Base-by-base conservation (phyloP, 2,329 filamentous ascomycete genomes). In the Calycina marina region DNA sequence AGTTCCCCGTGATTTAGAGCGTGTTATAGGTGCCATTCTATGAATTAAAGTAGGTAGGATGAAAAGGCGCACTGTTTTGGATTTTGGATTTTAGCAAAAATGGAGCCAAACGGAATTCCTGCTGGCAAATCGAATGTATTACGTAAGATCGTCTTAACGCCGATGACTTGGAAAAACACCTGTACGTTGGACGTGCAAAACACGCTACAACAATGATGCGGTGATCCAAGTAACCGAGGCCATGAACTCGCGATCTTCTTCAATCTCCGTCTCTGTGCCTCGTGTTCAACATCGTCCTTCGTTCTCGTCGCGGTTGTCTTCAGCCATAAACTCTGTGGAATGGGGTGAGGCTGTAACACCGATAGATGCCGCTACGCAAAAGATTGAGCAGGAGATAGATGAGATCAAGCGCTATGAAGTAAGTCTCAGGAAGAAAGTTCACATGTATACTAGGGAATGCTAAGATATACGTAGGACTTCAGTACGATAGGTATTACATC, bases 331-430 rank as follows among this genome's bases (percentile, higher is more conserved):
- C 34, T 69, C 59, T 39, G 66, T 63, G 14, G 77, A 84, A 54
- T 65, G 65, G 41, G 75, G 72, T 39, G 67, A 76, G 38, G 59
- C 63, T 38, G 58, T 59, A 12, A 59, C 59, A 38, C 60, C 62
- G 30, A 58, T 62, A 8, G 63, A 54, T 18, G 56, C 63, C 16
- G 72, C 66, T 34, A 72, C 81, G 48, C 70, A 77, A 39, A 72
- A 77, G 40, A 83, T 93, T 44, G 80, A 85, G 39, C 86, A 96
- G 52, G 90, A 98, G 60, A 93, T 98, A 52, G 86, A 81, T 15
- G 80, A 94, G 62, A 96, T 98, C 54, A 94, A 94, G 61, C 72
- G 88, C 60, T 98, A 98, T 60, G 90, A 93, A 61, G 72, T 77
- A 54, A 41, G 57, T 41, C 14, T 30, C 42, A 18, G 28, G 20